These are phyloP conservation scores for Schizophyllum commune DNA, from an alignment of 1,284 basidiomycete genomes.

Conservation along the genomic window DNA sequence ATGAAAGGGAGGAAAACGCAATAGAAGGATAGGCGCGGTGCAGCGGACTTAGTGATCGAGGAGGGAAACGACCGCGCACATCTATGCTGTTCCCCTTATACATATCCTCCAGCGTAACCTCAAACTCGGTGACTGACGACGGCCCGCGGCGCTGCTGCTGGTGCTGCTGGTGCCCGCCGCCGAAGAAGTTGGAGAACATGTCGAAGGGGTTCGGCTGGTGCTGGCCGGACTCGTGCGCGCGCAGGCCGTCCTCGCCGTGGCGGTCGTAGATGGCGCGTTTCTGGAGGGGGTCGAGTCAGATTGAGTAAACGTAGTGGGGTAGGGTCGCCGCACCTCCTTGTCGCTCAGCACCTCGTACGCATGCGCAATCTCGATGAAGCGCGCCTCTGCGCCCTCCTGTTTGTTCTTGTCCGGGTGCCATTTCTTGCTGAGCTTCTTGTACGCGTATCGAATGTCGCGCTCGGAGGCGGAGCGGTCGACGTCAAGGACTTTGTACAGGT, in stretches of 20 bases:
- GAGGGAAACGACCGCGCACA: constrained; percentile 33
- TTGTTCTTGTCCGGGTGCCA: constrained; percentile 95
- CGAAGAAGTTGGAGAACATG: constrained; percentile 89
- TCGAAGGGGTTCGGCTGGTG: constrained; percentile 84
- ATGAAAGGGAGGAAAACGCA: no score
- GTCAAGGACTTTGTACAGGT: constrained; percentile 72
- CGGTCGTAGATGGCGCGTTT: constrained; percentile 89
- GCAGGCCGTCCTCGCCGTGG: constrained; percentile 88
- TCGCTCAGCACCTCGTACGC: constrained; percentile 94
- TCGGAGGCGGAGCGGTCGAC: constrained; percentile 75
- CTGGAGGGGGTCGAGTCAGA: constrained; percentile 29
- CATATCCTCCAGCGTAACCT: constrained; percentile 82
- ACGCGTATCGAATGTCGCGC: constrained; percentile 84
- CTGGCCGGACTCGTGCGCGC: constrained; percentile 70
- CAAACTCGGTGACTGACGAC: constrained; percentile 79
- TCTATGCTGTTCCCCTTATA: constrained; percentile 79
- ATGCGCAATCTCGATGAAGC: constrained; percentile 84
- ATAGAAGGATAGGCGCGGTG: neutral
- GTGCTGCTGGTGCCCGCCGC: constrained; percentile 52
- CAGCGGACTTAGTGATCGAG: neutral
- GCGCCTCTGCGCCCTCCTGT: constrained; percentile 72
- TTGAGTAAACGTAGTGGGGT: neutral
- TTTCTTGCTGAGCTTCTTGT: constrained; percentile 84
- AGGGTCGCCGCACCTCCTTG: constrained; percentile 42
- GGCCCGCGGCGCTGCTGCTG: constrained; percentile 78